Evolutionary conservation across 140 eudicot genomes (phyloP).

Genomic region (Erigeron philadelphicus): DNA sequence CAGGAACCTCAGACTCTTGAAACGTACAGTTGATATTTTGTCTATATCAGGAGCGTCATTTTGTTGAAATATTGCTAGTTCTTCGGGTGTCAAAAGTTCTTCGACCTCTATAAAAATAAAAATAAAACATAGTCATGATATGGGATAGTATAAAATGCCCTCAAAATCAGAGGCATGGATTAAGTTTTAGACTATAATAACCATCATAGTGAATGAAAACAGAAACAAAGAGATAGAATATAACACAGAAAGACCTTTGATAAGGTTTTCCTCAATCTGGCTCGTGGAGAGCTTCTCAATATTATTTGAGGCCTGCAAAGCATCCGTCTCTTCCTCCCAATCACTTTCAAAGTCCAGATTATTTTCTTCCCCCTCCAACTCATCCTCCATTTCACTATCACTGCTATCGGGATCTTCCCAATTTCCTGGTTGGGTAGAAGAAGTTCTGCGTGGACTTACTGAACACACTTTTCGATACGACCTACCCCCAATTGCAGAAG

Average conservation of each 20-base stretch:
- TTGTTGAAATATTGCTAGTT: slow-evolving; percentile 50
- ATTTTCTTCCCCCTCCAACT: slow-evolving; percentile 41
- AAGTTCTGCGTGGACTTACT: slow-evolving; percentile 13
- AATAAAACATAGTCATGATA: neutral
- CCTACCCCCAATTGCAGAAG: slow-evolving; percentile 2
- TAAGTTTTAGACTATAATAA: no score
- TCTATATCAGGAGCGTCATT: slow-evolving; percentile 59
- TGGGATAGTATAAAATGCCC: neutral
- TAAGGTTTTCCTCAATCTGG: slow-evolving; percentile 54
- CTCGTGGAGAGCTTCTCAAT: slow-evolving; percentile 30
- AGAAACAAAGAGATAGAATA: neutral
- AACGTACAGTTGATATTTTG: slow-evolving; percentile 72
- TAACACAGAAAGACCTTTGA: slow-evolving; percentile 41
- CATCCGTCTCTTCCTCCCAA: slow-evolving; percentile 52
- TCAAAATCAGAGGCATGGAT: no score
- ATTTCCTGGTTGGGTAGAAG: slow-evolving; percentile 25
- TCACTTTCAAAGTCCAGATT: slow-evolving; percentile 75
- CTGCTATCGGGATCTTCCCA: slow-evolving; percentile 84
- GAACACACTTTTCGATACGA: slow-evolving; percentile 14
- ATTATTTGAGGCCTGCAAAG: slow-evolving; percentile 24
- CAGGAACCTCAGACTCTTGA: slow-evolving; percentile 3
- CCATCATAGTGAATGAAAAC: neutral
- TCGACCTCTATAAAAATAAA: slow-evolving; percentile 59
- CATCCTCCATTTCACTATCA: slow-evolving; percentile 48
- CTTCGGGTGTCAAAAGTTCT: slow-evolving; percentile 62